phyloP scores from a whole-genome alignment of 129 eudicot species.

The Heracleum sosnowskyi region DNA sequence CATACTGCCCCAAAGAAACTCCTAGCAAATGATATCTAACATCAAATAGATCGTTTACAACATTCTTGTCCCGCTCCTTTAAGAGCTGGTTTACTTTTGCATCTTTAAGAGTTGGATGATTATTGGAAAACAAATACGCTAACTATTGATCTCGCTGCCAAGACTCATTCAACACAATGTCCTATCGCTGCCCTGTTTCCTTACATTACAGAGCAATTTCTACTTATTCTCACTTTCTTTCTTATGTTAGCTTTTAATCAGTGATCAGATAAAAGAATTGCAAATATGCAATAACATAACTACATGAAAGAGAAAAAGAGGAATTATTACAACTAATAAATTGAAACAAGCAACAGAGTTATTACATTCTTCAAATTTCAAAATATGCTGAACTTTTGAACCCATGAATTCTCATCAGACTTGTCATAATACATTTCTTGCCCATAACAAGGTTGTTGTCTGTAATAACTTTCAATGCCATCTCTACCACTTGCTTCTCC shows the following conservation, averaged over 20 bases:
- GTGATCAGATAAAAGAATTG: too few species aligned
- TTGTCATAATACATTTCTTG: constrained; percentile 7
- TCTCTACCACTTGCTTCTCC: not conserved
- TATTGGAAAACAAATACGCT: not conserved
- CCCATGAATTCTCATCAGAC: constrained; percentile 17
- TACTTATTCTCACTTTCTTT: not conserved
- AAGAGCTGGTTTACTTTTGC: not conserved
- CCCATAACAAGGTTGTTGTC: not conserved
- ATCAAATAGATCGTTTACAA: too few species aligned
- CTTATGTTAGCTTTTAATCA: too few species aligned
- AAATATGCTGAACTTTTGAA: constrained; percentile 8
- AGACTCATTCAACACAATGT: too few species aligned
- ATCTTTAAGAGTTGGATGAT: not conserved
- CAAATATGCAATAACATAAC: not conserved
- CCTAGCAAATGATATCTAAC: not conserved
- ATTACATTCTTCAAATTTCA: not conserved
- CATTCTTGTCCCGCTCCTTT: not conserved
- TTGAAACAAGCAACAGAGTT: not conserved
- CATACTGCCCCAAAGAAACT: not conserved
- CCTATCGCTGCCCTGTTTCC: not conserved
- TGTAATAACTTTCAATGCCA: constrained; percentile 3
- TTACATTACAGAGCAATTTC: not conserved
- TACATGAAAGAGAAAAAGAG: not conserved
- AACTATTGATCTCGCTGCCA: too few species aligned
- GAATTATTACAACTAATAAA: too few species aligned